Conservation (phyloP, 306 rosid species). For the Vigna hirtella region DNA sequence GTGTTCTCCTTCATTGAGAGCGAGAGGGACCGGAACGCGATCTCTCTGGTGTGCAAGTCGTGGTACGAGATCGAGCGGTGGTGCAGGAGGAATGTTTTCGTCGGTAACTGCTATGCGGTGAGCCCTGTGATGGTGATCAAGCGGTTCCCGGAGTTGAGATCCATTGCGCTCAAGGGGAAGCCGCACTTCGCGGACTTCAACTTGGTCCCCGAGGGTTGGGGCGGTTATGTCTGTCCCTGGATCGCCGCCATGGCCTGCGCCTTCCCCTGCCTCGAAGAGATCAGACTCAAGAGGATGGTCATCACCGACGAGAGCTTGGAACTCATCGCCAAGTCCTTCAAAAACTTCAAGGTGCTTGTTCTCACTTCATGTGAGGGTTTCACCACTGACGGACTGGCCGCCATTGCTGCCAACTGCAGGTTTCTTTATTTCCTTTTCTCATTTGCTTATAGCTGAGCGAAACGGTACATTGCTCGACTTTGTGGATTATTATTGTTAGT, state of each 20-base stretch:
- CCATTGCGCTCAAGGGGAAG: constrained; percentile 84
- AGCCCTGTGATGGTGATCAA: constrained; percentile 68
- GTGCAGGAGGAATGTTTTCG: constrained; percentile 77
- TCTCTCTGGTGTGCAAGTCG: constrained; percentile 83
- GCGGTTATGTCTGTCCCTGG: constrained; percentile 79
- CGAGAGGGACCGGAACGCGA: constrained; percentile 78
- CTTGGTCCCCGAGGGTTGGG: constrained; percentile 96
- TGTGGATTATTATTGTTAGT: background rate
- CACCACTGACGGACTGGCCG: constrained; percentile 81
- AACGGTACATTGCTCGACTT: background rate
- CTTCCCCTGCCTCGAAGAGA: constrained; percentile 84
- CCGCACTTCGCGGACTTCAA: constrained; percentile 97
- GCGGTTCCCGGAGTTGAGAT: constrained; percentile 89
- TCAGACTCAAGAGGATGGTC: constrained; percentile 94
- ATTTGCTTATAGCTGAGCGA: background rate
- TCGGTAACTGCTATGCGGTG: constrained; percentile 93
- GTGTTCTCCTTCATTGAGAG: constrained; percentile 78
- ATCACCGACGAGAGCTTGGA: constrained; percentile 81
- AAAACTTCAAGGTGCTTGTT: constrained; percentile 79
- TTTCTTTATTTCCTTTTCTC: background rate
- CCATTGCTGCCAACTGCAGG: constrained; percentile 99
- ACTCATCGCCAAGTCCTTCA: constrained; percentile 78
- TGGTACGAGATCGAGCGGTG: constrained; percentile 97
- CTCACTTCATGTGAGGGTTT: constrained; percentile 88
- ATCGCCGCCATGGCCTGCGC: constrained; percentile 75